A percentile compares a stretch with the other conserved stretches of the same genome.
Conservation (phyloP, 2,329 filamentous ascomycete species). For the Fusarium penzigii region DNA sequence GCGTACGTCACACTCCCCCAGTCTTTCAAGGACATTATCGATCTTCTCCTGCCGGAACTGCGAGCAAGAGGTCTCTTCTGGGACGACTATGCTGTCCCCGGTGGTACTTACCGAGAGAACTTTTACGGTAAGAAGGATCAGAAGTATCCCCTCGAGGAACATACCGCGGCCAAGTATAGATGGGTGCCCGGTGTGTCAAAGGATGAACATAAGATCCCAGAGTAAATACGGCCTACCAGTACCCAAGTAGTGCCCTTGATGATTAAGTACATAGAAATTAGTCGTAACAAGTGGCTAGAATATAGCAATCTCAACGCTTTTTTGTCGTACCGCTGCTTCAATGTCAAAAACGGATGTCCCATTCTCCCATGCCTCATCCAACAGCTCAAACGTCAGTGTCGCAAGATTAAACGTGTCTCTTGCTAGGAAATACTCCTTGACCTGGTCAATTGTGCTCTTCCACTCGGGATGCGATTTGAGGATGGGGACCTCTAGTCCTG, state of each 20-base stretch:
- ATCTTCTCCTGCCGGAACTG: slow-evolving; percentile 66
- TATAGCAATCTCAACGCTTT: slow-evolving; percentile 18
- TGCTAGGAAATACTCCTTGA: slow-evolving; percentile 8
- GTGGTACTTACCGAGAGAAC: slow-evolving; percentile 63
- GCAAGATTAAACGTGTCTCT: slow-evolving; percentile 17
- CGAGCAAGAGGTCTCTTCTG: slow-evolving; percentile 59
- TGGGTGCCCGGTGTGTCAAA: slow-evolving; percentile 33
- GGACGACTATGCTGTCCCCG: slow-evolving; percentile 53
- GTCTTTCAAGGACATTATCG: slow-evolving; percentile 68
- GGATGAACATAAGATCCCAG: slow-evolving; percentile 21
- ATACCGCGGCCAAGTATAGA: slow-evolving; percentile 52
- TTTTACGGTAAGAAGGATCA: slow-evolving; percentile 54
- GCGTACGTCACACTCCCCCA: slow-evolving; percentile 68
- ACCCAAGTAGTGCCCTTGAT: too few species aligned
- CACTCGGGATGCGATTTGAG: slow-evolving; percentile 14
- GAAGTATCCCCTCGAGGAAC: slow-evolving; percentile 50
- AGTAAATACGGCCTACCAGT: slow-evolving; percentile 1
- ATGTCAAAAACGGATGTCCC: slow-evolving; percentile 24
- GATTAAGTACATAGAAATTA: neutral
- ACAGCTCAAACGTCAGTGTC: slow-evolving; percentile 11
- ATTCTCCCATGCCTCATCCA: slow-evolving; percentile 21
- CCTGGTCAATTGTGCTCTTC: slow-evolving; percentile 19
- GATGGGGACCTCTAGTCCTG: slow-evolving; percentile 20
- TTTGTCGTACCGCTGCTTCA: slow-evolving; percentile 9
- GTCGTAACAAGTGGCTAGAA: slow-evolving; percentile 8